Conservation (phyloP, 306 rosid genomes). For the Fragaria iinumae region DNA sequence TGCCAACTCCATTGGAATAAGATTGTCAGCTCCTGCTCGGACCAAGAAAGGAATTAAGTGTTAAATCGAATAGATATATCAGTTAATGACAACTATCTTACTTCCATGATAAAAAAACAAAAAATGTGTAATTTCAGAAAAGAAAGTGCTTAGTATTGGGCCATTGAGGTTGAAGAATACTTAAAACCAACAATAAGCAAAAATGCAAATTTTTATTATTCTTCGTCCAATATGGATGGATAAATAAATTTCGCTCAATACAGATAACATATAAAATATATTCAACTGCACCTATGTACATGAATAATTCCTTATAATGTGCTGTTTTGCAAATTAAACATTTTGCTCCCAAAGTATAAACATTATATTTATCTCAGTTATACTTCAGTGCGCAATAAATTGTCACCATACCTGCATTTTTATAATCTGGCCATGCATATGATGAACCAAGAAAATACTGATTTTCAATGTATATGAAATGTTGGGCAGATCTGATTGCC, state of each 20-base stretch:
- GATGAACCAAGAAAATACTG: constrained; percentile 95
- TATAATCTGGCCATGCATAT: constrained; percentile 80
- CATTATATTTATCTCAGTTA: not conserved
- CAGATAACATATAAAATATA: not conserved
- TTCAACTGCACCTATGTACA: not conserved
- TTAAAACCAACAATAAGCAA: not conserved
- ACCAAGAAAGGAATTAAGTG: constrained; percentile 21
- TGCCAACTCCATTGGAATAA: constrained; percentile 95
- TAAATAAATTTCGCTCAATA: not conserved
- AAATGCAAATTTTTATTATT: not conserved
- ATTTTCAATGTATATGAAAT: constrained; percentile 87
- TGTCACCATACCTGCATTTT: constrained; percentile 69
- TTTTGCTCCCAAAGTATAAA: not conserved
- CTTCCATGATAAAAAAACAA: not conserved
- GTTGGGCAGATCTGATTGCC: constrained; percentile 97
- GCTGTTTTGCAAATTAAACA: not conserved
- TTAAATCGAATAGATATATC: not conserved
- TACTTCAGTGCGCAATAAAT: constrained; percentile 16
- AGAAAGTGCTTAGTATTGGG: constrained; percentile 9
- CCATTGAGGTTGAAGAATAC: not conserved
- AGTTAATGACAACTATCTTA: not conserved
- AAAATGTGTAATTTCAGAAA: not conserved
- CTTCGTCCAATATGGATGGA: not conserved
- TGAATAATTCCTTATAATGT: not conserved
- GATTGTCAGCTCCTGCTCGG: constrained; percentile 89